Conservation (phyloP, 352 stramenopile species). For the Pythium aquatile region DNA sequence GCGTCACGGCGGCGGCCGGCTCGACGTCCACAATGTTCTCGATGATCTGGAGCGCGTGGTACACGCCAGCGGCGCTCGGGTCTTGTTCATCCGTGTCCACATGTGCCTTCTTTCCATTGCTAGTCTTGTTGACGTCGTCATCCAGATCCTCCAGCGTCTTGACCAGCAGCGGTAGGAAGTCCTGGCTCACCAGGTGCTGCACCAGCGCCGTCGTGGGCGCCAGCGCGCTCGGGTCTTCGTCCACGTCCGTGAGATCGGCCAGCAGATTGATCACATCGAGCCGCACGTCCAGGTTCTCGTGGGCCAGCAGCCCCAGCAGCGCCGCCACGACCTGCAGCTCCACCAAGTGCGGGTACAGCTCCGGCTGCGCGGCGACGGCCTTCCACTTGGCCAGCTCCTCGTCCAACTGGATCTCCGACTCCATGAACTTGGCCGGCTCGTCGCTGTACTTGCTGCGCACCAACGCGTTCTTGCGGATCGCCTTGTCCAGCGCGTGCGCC, state of each 20-base stretch:
- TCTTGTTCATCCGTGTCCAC: constrained; percentile 28
- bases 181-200: constrained; percentile 37
- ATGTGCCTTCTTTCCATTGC: neutral
- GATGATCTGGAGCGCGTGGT: constrained; percentile 54
- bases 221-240: constrained; percentile 39
- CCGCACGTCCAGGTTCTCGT: constrained; percentile 66
- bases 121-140: constrained; percentile 6
- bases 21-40: constrained; percentile 56
- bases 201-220: constrained; percentile 36
- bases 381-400: constrained; percentile 42
- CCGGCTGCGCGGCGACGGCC: constrained; percentile 44
- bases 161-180: constrained; percentile 36
- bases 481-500: constrained; percentile 51
- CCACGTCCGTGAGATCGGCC: constrained; percentile 46
- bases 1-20: constrained; percentile 19
- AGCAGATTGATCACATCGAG: constrained; percentile 41
- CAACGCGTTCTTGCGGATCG: constrained; percentile 58
- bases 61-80: constrained; percentile 49
- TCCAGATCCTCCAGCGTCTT: constrained; percentile 39
- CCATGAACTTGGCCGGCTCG: constrained; percentile 65
- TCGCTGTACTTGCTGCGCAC: constrained; percentile 60
- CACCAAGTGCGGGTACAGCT: constrained; percentile 44
- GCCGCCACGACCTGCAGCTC: constrained; percentile 41
- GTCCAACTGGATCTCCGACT: constrained; percentile 56
- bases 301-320: constrained; percentile 58